phyloP scores from a whole-genome alignment of 2,329 filamentous ascomycete species.

The Anisogramma anomala region DNA sequence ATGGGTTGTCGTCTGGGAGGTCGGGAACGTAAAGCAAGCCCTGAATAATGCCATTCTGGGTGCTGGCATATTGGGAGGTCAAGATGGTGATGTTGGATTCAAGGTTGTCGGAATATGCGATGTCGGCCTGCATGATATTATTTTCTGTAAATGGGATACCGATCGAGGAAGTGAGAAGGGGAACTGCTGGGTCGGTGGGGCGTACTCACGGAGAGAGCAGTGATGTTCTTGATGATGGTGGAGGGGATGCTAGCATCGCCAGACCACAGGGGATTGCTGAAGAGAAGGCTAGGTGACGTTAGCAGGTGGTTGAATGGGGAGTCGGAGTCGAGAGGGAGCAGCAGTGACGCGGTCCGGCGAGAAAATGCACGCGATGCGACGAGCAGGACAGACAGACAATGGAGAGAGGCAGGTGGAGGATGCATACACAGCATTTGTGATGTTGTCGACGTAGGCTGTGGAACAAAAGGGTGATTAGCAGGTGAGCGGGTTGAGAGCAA shows the following conservation, averaged over 20 bases:
- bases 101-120: constrained; percentile 42
- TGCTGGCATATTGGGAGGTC: constrained; percentile 52
- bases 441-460: constrained; percentile 34
- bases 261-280: constrained; percentile 47
- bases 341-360: not conserved
- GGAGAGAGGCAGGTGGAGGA: constrained; percentile 8
- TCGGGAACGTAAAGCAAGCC: constrained; percentile 81
- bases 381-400: constrained; percentile 9
- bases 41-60: constrained; percentile 49
- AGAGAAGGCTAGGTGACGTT: constrained; percentile 36
- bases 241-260: constrained; percentile 38
- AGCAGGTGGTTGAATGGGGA: constrained; percentile 10
- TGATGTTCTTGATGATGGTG: constrained; percentile 46
- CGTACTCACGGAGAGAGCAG: constrained; percentile 38
- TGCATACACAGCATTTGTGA: constrained; percentile 39
- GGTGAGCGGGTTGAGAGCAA: not conserved
- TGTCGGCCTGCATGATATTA: constrained; percentile 24
- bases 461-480: constrained; percentile 24
- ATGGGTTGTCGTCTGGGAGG: constrained; percentile 46
- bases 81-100: constrained; percentile 60
- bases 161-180: not conserved
- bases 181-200: not conserved
- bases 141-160: too few species aligned
- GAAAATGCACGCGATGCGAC: too few species aligned
- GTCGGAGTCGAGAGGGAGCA: not conserved